Evolutionary conservation across 192 early-diverging fungal genomes (phyloP).

Genomic region (Jimgerdemannia flammicorona): DNA sequence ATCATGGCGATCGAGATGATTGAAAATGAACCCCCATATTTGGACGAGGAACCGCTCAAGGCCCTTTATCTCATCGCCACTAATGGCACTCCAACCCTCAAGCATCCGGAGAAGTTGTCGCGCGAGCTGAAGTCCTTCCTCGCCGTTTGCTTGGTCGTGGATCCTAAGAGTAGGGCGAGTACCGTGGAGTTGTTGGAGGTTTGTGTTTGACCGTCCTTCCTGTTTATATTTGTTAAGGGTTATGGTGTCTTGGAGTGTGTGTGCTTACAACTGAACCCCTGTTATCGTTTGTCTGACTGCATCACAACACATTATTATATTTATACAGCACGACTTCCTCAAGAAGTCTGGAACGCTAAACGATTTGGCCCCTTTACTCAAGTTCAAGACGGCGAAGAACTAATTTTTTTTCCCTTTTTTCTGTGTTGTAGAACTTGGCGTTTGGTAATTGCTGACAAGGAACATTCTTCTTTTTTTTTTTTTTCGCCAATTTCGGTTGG

Average conservation of each 20-base stretch:
- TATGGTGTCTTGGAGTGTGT: neutral
- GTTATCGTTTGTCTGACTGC: neutral
- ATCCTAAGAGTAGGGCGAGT: slow-evolving; percentile 76
- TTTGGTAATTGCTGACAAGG: too few species aligned
- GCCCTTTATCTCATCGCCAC: slow-evolving; percentile 96
- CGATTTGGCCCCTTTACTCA: slow-evolving; percentile 62
- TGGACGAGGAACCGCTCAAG: slow-evolving; percentile 92
- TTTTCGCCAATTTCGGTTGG: too few species aligned
- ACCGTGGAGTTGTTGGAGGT: slow-evolving; percentile 75
- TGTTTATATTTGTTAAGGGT: neutral
- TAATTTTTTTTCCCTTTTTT: too few species aligned
- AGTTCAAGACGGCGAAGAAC: slow-evolving; percentile 38
- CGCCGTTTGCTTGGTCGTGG: slow-evolving; percentile 81
- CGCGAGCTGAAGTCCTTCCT: slow-evolving; percentile 84
- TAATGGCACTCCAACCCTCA: slow-evolving; percentile 90
- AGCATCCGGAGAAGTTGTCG: slow-evolving; percentile 79
- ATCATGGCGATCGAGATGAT: slow-evolving; percentile 99
- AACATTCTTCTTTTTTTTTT: too few species aligned
- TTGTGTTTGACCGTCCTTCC: slow-evolving; percentile 5
- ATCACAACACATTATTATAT: neutral
- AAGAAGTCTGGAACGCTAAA: slow-evolving; percentile 53
- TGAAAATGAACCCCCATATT: slow-evolving; percentile 93
- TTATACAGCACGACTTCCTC: slow-evolving; percentile 69
- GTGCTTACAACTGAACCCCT: slow-evolving; percentile 3
- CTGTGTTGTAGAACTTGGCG: neutral